These are phyloP conservation scores for Akanthomyces lecanii DNA, from an alignment of 2,329 filamentous ascomycete genomes.

Conservation along the genomic window DNA sequence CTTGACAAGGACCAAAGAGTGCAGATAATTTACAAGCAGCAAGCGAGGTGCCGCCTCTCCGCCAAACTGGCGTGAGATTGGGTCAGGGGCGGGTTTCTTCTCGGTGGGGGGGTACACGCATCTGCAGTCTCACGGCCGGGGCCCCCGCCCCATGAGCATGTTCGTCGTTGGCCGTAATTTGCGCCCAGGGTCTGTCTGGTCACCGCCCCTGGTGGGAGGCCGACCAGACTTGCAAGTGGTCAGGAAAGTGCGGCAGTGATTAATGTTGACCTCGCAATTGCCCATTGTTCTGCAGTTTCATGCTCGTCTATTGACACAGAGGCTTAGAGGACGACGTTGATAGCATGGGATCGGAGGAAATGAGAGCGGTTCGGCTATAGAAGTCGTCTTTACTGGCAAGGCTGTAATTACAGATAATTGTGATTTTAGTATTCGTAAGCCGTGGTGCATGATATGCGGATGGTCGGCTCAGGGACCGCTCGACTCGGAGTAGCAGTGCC, in stretches of 20 bases:
- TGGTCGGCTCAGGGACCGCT: not conserved
- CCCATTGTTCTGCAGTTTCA: too few species aligned
- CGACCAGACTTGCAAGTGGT: too few species aligned
- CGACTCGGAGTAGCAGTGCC: not conserved
- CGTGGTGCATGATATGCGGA: not conserved
- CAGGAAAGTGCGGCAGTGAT: too few species aligned
- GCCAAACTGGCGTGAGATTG: not conserved
- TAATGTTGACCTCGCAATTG: too few species aligned
- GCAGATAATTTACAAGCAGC: not conserved
- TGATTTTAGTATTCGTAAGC: not conserved
- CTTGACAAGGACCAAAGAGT: not conserved
- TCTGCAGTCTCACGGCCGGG: not conserved
- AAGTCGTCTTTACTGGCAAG: not conserved
- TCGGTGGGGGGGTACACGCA: not conserved
- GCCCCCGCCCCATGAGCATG: not conserved
- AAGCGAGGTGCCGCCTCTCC: not conserved
- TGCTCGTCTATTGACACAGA: too few species aligned
- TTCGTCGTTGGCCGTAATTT: constrained; percentile 4
- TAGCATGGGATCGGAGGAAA: too few species aligned
- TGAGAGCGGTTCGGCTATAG: not conserved
- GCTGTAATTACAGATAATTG: not conserved
- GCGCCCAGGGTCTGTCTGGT: not conserved
- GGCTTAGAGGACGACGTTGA: too few species aligned
- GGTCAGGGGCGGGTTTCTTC: not conserved
- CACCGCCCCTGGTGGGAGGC: not conserved